Percentiles rank a stretch among this genome's conserved stretches.
These are phyloP conservation scores for Canavalia ensiformis DNA, from an alignment of 306 rosid genomes.

Conservation along the genomic window DNA sequence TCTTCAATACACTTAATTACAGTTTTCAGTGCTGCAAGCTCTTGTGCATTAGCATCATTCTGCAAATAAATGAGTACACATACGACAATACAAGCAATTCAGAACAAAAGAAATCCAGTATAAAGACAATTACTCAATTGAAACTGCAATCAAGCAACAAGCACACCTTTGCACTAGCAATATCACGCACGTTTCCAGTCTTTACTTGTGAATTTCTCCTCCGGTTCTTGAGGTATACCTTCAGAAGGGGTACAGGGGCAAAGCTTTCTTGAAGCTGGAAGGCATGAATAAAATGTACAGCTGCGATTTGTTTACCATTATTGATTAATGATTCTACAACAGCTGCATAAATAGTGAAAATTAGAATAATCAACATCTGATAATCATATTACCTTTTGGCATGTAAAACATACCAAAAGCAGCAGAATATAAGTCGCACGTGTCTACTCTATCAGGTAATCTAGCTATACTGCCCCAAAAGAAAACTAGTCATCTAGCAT, in stretches of 20 bases:
- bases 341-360: slow-evolving; percentile 57
- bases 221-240: slow-evolving; percentile 73
- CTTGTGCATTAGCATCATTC: slow-evolving; percentile 54
- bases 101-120: slow-evolving; percentile 30
- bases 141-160: slow-evolving; percentile 34
- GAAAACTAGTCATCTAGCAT: slow-evolving; percentile 49
- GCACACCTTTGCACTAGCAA: slow-evolving; percentile 64
- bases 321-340: slow-evolving; percentile 62
- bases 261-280: slow-evolving; percentile 72
- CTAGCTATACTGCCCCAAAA: slow-evolving; percentile 49
- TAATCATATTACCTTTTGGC: slow-evolving; percentile 24
- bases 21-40: slow-evolving; percentile 67
- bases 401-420: slow-evolving; percentile 40
- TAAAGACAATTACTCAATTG: slow-evolving; percentile 30
- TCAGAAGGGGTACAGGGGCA: slow-evolving; percentile 78
- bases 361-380: slow-evolving; percentile 44
- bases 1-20: slow-evolving; percentile 67
- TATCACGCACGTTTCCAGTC: slow-evolving; percentile 57
- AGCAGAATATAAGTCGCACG: slow-evolving; percentile 27
- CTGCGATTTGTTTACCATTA: slow-evolving; percentile 69
- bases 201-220: slow-evolving; percentile 82
- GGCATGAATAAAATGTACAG: slow-evolving; percentile 72
- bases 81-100: slow-evolving; percentile 32
- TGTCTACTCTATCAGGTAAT: slow-evolving; percentile 43
- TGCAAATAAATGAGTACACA: slow-evolving; percentile 38